Evolutionary conservation across 2,329 filamentous ascomycete species (phyloP).

Genomic region (Elsinoe batatas): DNA sequence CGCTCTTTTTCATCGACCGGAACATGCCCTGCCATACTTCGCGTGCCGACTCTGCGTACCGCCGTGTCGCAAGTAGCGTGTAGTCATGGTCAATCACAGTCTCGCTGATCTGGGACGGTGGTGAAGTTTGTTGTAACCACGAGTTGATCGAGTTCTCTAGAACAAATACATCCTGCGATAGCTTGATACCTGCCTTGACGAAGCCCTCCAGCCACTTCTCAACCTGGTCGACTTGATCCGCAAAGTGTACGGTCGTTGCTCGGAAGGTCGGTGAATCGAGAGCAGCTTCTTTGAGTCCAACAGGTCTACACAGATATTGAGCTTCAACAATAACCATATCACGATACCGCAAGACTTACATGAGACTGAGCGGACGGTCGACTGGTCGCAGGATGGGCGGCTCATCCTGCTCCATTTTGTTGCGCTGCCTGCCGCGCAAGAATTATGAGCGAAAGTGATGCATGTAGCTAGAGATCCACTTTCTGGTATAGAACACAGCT

Average conservation of each 20-base stretch:
- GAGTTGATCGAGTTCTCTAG: conserved; percentile 71
- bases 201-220: conserved; percentile 84
- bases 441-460: background rate
- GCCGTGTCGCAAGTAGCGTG: conserved; percentile 73
- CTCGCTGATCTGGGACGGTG: conserved; percentile 64
- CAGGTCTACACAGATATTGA: conserved; percentile 45
- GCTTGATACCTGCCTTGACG: conserved; percentile 50
- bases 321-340: background rate
- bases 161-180: conserved; percentile 55
- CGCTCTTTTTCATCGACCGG: conserved; percentile 64
- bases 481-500: too few species aligned
- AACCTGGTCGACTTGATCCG: conserved; percentile 81
- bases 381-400: conserved; percentile 30
- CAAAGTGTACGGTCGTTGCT: conserved; percentile 73
- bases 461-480: too few species aligned
- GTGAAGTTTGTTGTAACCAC: conserved; percentile 67
- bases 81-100: conserved; percentile 91
- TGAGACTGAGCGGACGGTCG: conserved; percentile 32
- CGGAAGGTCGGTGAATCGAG: conserved; percentile 96
- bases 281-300: conserved; percentile 84
- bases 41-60: conserved; percentile 72
- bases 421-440: background rate
- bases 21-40: conserved; percentile 80
- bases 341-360: conserved; percentile 24
- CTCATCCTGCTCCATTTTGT: conserved; percentile 28